Evolutionary conservation across 371 early-diverging fungal genomes (phyloP).

Genomic region (Chytridium lagenaria): DNA sequence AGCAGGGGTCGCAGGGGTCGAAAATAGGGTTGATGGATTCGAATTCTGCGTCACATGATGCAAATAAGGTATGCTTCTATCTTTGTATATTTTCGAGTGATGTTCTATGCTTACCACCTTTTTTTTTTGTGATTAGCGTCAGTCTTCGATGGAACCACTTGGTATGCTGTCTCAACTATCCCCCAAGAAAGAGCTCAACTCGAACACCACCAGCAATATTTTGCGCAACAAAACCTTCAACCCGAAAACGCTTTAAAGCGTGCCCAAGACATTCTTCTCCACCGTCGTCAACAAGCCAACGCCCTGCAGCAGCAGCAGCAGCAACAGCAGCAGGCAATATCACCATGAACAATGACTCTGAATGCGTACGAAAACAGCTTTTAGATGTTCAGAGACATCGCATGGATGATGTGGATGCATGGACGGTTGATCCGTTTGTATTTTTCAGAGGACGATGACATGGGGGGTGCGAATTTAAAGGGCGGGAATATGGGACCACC

Average conservation of each 20-base stretch:
- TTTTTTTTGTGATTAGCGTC: not conserved
- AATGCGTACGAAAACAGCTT: slow-evolving; percentile 1
- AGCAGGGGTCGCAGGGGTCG: too few species aligned
- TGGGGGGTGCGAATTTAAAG: not conserved
- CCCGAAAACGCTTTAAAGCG: slow-evolving; percentile 6
- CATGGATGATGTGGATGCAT: not conserved
- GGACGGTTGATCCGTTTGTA: slow-evolving; percentile 14
- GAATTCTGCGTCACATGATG: too few species aligned
- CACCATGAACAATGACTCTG: not conserved
- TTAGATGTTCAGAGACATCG: not conserved
- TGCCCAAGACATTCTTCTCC: not conserved
- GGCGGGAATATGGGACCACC: not conserved
- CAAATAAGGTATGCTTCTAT: not conserved
- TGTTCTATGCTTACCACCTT: not conserved
- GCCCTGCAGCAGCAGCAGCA: not conserved
- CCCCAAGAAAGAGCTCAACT: not conserved
- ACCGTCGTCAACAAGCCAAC: not conserved
- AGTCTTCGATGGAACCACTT: slow-evolving; percentile 1
- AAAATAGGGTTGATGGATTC: too few species aligned
- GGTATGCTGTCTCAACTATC: not conserved
- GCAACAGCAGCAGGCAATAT: not conserved
- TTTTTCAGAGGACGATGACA: slow-evolving; percentile 10
- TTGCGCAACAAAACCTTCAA: slow-evolving; percentile 11
- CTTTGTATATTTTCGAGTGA: not conserved
- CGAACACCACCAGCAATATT: slow-evolving; percentile 15